Percentiles rank a stretch among this genome's conserved stretches.
Conservation (phyloP, 371 early-diverging fungal genomes). For the Mucor velutinosus region DNA sequence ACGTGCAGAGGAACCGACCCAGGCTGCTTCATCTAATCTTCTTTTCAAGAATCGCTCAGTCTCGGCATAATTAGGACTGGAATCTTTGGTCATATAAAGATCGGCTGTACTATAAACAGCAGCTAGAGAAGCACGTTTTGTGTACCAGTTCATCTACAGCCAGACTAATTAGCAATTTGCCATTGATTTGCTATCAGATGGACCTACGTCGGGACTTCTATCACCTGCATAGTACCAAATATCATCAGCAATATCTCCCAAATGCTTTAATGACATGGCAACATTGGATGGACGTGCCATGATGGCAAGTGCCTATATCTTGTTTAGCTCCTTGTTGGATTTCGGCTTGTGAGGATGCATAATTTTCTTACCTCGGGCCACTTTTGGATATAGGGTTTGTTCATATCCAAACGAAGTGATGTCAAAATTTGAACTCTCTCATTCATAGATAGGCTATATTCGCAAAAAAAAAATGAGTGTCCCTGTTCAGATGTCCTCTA, state of each 20-base stretch:
- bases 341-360: background rate
- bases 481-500: conserved; percentile 1
- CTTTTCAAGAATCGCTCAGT: conserved; percentile 80
- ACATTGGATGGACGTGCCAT: conserved; percentile 80
- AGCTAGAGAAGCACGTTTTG: conserved; percentile 78
- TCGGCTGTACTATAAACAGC: conserved; percentile 86
- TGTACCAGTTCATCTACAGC: conserved; percentile 85
- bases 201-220: conserved; percentile 74
- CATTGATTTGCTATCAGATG: background rate
- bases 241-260: conserved; percentile 79
- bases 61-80: conserved; percentile 68
- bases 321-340: background rate
- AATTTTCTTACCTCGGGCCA: conserved; percentile 76
- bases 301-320: conserved; percentile 72
- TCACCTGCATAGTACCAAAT: conserved; percentile 92
- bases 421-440: conserved; percentile 71
- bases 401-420: conserved; percentile 69
- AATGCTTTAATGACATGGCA: conserved; percentile 64
- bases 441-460: conserved; percentile 31
- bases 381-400: conserved; percentile 68
- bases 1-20: conserved; percentile 56
- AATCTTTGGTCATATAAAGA: conserved; percentile 88
- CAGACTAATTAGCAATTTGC: background rate
- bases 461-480: background rate
- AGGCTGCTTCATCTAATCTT: conserved; percentile 71